Conservation (phyloP, 192 early-diverging fungal genomes). For the Backusella tuberculispora region DNA sequence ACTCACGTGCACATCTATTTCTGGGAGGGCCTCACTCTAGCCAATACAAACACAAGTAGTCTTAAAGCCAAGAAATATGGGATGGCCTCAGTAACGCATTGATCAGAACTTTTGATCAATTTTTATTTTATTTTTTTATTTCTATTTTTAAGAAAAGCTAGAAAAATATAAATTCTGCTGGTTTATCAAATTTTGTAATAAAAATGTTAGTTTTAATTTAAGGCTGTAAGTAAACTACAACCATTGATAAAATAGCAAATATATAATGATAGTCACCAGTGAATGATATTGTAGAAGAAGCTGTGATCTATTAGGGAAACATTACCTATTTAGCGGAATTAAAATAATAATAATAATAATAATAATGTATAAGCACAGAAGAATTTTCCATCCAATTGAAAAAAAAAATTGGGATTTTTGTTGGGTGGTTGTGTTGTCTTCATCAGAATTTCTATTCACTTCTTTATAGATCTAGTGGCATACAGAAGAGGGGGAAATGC, state of each 20-base stretch:
- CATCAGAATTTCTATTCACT: too few species aligned
- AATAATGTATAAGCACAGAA: background rate
- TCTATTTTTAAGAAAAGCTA: background rate
- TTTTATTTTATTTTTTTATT: background rate
- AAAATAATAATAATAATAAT: background rate
- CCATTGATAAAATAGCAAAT: background rate
- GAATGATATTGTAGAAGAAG: background rate
- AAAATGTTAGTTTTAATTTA: background rate
- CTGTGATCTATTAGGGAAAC: background rate
- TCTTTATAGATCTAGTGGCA: too few species aligned
- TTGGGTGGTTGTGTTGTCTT: background rate
- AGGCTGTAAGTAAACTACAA: background rate
- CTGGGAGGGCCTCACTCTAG: background rate
- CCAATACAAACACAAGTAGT: background rate
- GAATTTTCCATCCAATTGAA: background rate
- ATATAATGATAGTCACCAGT: background rate
- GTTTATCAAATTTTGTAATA: background rate
- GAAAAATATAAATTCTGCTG: background rate
- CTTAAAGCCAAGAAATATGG: background rate
- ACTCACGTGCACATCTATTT: background rate
- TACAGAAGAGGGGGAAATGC: too few species aligned
- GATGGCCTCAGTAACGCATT: background rate
- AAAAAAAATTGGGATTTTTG: too few species aligned
- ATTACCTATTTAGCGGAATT: background rate
- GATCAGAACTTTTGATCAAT: background rate